These are phyloP conservation scores for Lignosus rhinocerotis DNA, from an alignment of 1,284 basidiomycete species.

Conservation along the genomic window DNA sequence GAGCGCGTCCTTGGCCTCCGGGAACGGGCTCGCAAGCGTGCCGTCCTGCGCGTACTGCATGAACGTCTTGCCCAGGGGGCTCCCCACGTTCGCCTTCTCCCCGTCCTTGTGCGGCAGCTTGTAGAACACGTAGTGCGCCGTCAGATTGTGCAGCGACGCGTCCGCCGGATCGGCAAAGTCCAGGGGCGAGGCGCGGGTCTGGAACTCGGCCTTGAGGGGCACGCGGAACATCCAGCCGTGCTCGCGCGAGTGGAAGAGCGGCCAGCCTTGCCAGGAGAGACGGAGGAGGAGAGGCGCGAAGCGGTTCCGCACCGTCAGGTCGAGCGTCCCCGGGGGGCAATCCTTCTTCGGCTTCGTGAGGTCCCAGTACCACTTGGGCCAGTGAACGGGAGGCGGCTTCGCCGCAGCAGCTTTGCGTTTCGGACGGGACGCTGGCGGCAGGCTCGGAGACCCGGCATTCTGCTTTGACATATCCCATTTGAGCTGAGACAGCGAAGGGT, in stretches of 20 bases:
- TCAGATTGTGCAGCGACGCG: slow-evolving; percentile 48
- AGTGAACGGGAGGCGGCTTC: slow-evolving; percentile 51
- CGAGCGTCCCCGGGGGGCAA: slow-evolving; percentile 66
- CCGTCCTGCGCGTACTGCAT: slow-evolving; percentile 88
- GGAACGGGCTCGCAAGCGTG: slow-evolving; percentile 76
- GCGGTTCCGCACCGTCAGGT: slow-evolving; percentile 85
- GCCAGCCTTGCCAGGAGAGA: slow-evolving; percentile 87
- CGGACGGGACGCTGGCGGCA: background rate
- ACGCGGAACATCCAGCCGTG: slow-evolving; percentile 94
- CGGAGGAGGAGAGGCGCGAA: slow-evolving; percentile 85
- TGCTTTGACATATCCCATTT: slow-evolving; percentile 53
- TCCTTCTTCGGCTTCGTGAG: slow-evolving; percentile 72
- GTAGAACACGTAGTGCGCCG: slow-evolving; percentile 66
- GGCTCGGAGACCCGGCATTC: background rate
- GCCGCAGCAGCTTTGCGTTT: slow-evolving; percentile 24
- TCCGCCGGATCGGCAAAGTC: slow-evolving; percentile 67
- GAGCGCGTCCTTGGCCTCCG: slow-evolving; percentile 81
- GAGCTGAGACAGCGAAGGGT: slow-evolving; percentile 67
- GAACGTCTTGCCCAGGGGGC: slow-evolving; percentile 88
- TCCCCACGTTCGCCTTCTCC: slow-evolving; percentile 92
- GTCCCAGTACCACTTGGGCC: slow-evolving; percentile 99
- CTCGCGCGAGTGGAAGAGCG: slow-evolving; percentile 84
- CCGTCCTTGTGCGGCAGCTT: slow-evolving; percentile 97
- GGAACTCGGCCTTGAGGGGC: slow-evolving; percentile 38
- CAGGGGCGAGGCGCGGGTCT: slow-evolving; percentile 46